Evolutionary conservation across 306 rosid species (phyloP).

Genomic region (Prunus mume): DNA sequence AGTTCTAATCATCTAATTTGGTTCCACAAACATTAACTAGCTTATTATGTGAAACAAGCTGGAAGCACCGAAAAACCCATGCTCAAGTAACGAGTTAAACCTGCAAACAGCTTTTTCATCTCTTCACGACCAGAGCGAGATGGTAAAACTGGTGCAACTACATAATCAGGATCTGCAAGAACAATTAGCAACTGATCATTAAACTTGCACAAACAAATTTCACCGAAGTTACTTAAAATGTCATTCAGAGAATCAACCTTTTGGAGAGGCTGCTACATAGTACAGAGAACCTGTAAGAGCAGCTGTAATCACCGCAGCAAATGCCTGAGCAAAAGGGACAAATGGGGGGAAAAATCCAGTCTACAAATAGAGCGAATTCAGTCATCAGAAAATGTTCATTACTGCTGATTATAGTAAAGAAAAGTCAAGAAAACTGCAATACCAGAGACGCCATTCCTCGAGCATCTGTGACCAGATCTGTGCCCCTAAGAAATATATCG

Average conservation of each 20-base stretch:
- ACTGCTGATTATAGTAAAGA: not conserved
- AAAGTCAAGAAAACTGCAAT: conserved; percentile 14
- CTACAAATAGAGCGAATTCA: conserved; percentile 36
- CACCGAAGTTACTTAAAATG: not conserved
- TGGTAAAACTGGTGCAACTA: conserved; percentile 83
- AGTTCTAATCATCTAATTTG: not conserved
- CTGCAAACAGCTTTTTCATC: conserved; percentile 83
- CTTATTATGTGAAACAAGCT: not conserved
- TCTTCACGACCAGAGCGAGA: conserved; percentile 75
- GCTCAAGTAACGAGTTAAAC: conserved; percentile 34
- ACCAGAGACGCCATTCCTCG: conserved; percentile 97
- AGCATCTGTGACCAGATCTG: conserved; percentile 63
- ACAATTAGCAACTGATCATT: conserved; percentile 10
- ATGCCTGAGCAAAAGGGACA: conserved; percentile 98
- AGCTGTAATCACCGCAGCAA: conserved; percentile 93
- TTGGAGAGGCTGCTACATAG: conserved; percentile 90
- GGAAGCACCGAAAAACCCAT: not conserved
- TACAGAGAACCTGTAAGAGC: conserved; percentile 86
- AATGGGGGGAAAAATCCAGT: conserved; percentile 87
- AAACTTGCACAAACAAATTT: not conserved
- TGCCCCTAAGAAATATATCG: conserved; percentile 78
- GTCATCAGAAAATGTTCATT: conserved; percentile 11
- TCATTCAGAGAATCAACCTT: conserved; percentile 48
- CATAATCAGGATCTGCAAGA: conserved; percentile 77
- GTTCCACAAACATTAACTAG: not conserved